Conservation (phyloP, 306 rosid genomes). For the Fragaria ananassa region DNA sequence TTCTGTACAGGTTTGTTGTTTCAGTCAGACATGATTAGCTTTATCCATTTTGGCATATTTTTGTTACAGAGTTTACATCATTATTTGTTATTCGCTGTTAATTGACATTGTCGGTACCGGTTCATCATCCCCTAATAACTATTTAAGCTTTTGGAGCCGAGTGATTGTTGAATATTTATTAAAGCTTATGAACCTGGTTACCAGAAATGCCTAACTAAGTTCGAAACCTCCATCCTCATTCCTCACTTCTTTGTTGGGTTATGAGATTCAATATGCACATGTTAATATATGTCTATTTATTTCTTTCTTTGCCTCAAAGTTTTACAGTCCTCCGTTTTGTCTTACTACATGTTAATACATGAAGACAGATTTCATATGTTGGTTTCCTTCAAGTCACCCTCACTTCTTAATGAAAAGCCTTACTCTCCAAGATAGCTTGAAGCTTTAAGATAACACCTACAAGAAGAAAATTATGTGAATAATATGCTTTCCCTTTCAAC, state of each 20-base stretch:
- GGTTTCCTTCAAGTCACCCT: neutral
- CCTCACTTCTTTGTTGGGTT: neutral
- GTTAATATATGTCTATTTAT: neutral
- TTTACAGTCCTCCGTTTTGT: neutral
- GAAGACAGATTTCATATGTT: neutral
- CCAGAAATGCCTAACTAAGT: neutral
- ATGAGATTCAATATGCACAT: neutral
- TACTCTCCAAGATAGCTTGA: neutral
- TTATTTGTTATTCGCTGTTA: neutral
- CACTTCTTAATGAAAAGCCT: neutral
- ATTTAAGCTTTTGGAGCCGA: neutral
- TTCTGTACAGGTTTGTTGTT: neutral
- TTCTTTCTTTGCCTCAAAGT: neutral
- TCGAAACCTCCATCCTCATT: neutral
- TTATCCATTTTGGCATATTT: neutral
- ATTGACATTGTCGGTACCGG: neutral
- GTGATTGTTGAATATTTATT: neutral
- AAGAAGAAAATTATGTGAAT: neutral
- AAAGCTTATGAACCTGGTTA: neutral
- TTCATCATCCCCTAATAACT: neutral
- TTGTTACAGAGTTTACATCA: neutral
- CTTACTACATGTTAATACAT: neutral
- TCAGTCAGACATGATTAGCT: neutral
- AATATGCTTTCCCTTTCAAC: conserved; percentile 4
- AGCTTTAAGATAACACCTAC: neutral